These are phyloP conservation scores for Prunus armeniaca DNA, from an alignment of 306 rosid species.

Conservation along the genomic window DNA sequence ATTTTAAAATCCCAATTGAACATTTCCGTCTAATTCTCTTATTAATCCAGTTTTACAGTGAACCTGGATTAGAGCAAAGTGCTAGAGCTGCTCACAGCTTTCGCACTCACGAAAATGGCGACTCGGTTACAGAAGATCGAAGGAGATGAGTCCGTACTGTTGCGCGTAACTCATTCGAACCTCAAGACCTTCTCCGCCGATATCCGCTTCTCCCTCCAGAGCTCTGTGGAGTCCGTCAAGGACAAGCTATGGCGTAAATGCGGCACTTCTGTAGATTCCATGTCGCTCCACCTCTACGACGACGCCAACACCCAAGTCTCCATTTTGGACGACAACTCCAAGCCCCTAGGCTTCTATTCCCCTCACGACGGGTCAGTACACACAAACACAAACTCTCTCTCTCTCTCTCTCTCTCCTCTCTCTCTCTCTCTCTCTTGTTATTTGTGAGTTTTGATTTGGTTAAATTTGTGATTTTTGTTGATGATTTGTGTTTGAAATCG, in stretches of 20 bases:
- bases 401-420: neutral
- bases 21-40: too few relatives aligned
- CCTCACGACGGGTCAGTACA: slow-evolving; percentile 70
- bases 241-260: slow-evolving; percentile 86
- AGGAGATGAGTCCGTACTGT: slow-evolving; percentile 55
- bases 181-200: slow-evolving; percentile 69
- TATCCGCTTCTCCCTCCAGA: slow-evolving; percentile 69
- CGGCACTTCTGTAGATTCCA: slow-evolving; percentile 70
- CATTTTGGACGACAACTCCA: slow-evolving; percentile 56
- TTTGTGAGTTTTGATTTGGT: neutral
- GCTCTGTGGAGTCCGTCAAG: slow-evolving; percentile 63
- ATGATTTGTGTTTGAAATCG: slow-evolving; percentile 3
- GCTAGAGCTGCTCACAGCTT: neutral
- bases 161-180: slow-evolving; percentile 71
- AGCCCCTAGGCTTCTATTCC: slow-evolving; percentile 68
- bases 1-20: too few relatives aligned
- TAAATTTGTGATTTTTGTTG: slow-evolving; percentile 8
- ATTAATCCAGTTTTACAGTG: too few relatives aligned
- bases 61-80: neutral
- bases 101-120: slow-evolving; percentile 36
- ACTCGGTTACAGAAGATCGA: slow-evolving; percentile 54
- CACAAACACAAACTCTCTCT: neutral
- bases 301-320: slow-evolving; percentile 56
- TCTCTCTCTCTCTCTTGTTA: neutral
- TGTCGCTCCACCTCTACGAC: slow-evolving; percentile 74